phyloP scores from a whole-genome alignment of 768 basidiomycete species.

The Hygrophoropsis aurantiaca region DNA sequence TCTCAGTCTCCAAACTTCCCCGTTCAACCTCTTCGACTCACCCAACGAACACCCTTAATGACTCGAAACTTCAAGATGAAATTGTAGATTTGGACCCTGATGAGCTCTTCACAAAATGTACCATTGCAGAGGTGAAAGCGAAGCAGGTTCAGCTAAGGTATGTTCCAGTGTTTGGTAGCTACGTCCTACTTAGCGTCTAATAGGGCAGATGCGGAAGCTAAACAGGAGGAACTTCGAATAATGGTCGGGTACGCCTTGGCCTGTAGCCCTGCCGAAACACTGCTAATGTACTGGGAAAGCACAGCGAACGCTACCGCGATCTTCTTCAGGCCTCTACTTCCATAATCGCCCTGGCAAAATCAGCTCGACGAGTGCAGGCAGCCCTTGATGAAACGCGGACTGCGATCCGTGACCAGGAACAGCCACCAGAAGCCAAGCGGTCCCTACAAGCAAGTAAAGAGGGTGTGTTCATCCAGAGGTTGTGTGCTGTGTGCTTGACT shows the following conservation, averaged over 20 bases:
- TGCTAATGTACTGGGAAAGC: constrained; percentile 51
- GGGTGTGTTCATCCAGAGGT: constrained; percentile 33
- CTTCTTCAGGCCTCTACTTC: constrained; percentile 83
- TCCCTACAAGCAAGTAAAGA: constrained; percentile 37
- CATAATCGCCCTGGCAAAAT: constrained; percentile 72
- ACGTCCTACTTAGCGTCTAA: too few relatives aligned
- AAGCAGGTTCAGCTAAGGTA: constrained; percentile 72
- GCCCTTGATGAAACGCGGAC: constrained; percentile 63
- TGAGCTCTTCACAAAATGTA: constrained; percentile 68
- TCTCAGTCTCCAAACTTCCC: constrained; percentile 7
- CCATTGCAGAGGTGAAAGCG: constrained; percentile 68
- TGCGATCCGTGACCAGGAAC: constrained; percentile 48
- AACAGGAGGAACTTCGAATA: constrained; percentile 82
- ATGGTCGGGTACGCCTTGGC: constrained; percentile 84
- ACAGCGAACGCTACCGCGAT: constrained; percentile 88
- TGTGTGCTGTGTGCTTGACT: background rate
- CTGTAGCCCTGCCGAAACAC: background rate
- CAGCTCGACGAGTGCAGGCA: constrained; percentile 62
- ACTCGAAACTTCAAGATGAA: constrained; percentile 16
- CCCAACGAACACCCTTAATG: constrained; percentile 4
- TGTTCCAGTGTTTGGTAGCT: constrained; percentile 13
- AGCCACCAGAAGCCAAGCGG: constrained; percentile 43
- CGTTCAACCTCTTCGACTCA: constrained; percentile 11
- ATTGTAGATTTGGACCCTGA: constrained; percentile 54
- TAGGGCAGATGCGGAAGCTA: constrained; percentile 81